A percentile compares a stretch with the other conserved stretches of the same genome.
Evolutionary conservation across 2,329 filamentous ascomycete genomes (phyloP).

Genomic region (Sphaceloma murrayae): DNA sequence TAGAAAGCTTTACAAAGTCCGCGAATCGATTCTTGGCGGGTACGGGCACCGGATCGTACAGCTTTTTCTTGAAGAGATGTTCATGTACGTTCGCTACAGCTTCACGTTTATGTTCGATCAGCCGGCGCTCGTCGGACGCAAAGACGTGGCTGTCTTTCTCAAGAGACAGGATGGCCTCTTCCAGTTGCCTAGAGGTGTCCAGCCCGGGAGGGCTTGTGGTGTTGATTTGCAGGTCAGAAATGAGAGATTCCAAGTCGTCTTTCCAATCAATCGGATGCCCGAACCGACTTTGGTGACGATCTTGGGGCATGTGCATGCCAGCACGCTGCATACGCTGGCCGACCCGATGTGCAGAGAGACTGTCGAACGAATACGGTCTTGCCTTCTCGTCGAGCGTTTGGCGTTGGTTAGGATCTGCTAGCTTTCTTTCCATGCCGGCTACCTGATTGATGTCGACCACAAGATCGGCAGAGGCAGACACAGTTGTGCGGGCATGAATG

Average conservation of each 20-base stretch:
- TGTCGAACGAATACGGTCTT: constrained; percentile 1
- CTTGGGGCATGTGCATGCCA: constrained; percentile 11
- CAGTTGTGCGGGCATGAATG: constrained; percentile 46
- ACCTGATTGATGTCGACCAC: constrained; percentile 45
- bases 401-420: constrained; percentile 2
- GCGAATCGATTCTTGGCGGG: constrained; percentile 1
- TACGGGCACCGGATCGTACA: constrained; percentile 1
- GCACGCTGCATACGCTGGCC: constrained; percentile 16
- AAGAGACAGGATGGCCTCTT: neutral
- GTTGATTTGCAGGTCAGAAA: constrained; percentile 6
- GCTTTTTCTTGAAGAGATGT: neutral
- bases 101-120: neutral
- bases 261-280: no score
- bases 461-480: constrained; percentile 52
- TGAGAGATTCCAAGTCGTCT: no score
- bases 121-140: neutral
- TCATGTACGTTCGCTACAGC: neutral
- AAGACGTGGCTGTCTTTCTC: neutral
- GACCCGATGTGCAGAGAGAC: no score
- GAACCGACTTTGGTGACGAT: no score
- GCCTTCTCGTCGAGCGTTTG: neutral
- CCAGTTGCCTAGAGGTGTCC: neutral
- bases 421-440: constrained; percentile 17
- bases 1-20: neutral
- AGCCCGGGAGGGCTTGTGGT: neutral